Evolutionary conservation across 208 protist genomes (phyloP), one percentile per base, ranked within the genome.

Genomic region (Strigomonas oncopelti): DNA sequence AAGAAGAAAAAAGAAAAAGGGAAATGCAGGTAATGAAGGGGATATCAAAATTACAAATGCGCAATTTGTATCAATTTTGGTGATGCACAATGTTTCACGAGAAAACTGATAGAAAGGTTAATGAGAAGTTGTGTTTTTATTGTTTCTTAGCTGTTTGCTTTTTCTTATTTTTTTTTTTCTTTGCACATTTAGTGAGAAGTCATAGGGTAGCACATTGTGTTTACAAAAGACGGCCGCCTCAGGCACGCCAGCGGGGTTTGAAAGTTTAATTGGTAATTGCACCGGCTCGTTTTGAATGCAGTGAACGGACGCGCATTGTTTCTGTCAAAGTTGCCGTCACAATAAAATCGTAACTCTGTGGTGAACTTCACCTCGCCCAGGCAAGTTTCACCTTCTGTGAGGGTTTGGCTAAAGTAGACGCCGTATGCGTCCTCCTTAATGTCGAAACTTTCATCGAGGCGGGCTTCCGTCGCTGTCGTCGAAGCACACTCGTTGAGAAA

Each of bases 1-100:
- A 58, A 58, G 8, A 58, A 58, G 53, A 27, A 24, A 58, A 27
- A 24, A 24, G 53, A 58, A 24, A 58, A 58, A 27, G 53, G 24
- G 53, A 58, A 51, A 18, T 51, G 18, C 42, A n/a, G n/a, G n/a
- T n/a, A n/a, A n/a, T n/a, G n/a, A n/a, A n/a, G n/a, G n/a, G n/a
- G n/a, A n/a, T n/a, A n/a, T n/a, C n/a, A n/a, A n/a, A n/a, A n/a
- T n/a, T n/a, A n/a, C n/a, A n/a, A n/a, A n/a, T n/a, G n/a, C n/a
- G n/a, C n/a, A n/a, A n/a, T n/a, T n/a, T n/a, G n/a, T n/a, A n/a
- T n/a, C n/a, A n/a, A n/a, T n/a, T n/a, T n/a, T n/a, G n/a, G n/a
- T n/a, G n/a, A n/a, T n/a, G n/a, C n/a, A n/a, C n/a, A n/a, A n/a
- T n/a, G n/a, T n/a, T n/a, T n/a, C n/a, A n/a, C n/a, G n/a, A n/a